Evolutionary conservation across 352 stramenopile species (phyloP).

Genomic region (Globisporangium nagaii): DNA sequence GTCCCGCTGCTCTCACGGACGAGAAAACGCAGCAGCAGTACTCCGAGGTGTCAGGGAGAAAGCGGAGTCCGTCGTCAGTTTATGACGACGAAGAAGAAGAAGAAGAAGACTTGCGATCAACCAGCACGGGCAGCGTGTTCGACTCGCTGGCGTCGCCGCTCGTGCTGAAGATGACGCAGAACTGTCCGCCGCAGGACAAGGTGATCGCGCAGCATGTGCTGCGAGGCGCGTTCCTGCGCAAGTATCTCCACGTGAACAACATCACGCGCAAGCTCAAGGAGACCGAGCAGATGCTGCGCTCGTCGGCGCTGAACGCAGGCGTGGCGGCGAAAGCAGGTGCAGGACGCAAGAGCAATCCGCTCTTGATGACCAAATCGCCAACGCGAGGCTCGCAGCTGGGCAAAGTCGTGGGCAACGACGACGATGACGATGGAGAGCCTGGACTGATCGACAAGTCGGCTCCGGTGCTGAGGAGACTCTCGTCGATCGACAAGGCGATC

Average conservation of each 20-base stretch:
- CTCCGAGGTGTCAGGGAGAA: background rate
- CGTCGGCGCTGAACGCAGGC: conserved; percentile 20
- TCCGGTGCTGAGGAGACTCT: conserved; percentile 31
- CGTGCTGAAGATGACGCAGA: conserved; percentile 25
- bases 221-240: conserved; percentile 51
- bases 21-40: background rate
- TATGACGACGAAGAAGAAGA: background rate
- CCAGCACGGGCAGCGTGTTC: background rate
- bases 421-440: conserved; percentile 8
- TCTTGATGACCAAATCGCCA: background rate
- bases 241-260: conserved; percentile 61
- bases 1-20: background rate
- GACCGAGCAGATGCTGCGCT: conserved; percentile 41
- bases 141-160: conserved; percentile 22
- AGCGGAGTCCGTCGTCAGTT: background rate
- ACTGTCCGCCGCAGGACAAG: conserved; percentile 25
- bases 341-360: background rate
- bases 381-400: background rate
- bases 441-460: conserved; percentile 10
- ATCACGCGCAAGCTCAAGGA: conserved; percentile 62
- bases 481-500: conserved; percentile 60
- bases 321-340: conserved; percentile 2
- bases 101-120: background rate
- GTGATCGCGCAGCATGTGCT: conserved; percentile 57
- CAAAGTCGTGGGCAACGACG: background rate